Base-by-base conservation (phyloP, 140 eudicot genomes). In the Bidens hawaiensis region DNA sequence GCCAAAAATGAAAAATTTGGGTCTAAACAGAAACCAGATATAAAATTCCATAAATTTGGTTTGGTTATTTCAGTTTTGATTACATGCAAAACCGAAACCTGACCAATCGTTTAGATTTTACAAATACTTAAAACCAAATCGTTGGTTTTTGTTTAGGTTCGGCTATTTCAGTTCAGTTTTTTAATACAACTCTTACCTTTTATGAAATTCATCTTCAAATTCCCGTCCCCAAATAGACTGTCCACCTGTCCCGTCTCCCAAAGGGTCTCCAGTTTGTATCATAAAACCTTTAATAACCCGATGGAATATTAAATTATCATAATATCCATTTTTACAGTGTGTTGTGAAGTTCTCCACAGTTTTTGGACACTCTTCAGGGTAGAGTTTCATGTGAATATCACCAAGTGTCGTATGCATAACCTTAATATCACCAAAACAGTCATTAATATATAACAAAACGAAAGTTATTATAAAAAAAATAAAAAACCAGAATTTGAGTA, bases 151-250 rank as follows among this genome's bases (percentile, higher is more conserved):
- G 45, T 38, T n/a, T n/a, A n/a, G n/a, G n/a, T n/a, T n/a, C n/a
- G n/a, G n/a, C n/a, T n/a, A n/a, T n/a, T n/a, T n/a, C n/a, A n/a
- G n/a, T n/a, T 45, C 30, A 67, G 5, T 22, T 24, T 68, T 13
- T 6, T 55, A 8, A 55, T 42, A 68, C 2, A 41, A 15, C 34
- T 14, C n/a, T 24, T 65, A 87, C 99, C 99, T 93, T 76, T 93
- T 93, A 64, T 93, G 99, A 65, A 88, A 88, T 68, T 93, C 99
- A 51, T 93, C 99, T 67, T 93, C 99, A 22, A 93, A 93, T 74
- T 93, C 96, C 78, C 96, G 61, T 49, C 99, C 99, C 99, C 99
- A 93, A 50, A 93, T 93, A 55, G 99, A 93, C 73, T 93, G 99
- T 16, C 99, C 99, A 57, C 99, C 99, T 12, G 99, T 93, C 50